Evolutionary conservation across 257 asterid genomes (phyloP).

Genomic region (Mitragyna speciosa): DNA sequence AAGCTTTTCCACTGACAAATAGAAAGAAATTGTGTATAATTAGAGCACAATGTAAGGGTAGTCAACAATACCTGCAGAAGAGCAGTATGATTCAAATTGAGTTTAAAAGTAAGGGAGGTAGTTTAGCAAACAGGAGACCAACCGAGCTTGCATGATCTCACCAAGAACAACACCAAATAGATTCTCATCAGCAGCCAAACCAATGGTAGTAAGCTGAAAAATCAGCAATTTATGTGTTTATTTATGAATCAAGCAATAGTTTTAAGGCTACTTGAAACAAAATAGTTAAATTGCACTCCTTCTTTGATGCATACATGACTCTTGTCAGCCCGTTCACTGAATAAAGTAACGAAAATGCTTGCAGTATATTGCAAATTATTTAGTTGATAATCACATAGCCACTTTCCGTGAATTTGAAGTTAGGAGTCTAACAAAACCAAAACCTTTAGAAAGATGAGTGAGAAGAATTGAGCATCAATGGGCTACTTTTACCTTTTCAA

Average conservation of each 20-base stretch:
- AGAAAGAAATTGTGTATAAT: background rate
- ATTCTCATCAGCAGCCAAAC: conserved; percentile 99
- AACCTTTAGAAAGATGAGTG: conserved; percentile 93
- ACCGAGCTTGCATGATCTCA: conserved; percentile 77
- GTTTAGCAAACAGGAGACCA: background rate
- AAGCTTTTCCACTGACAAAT: conserved; percentile 83
- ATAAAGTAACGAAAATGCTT: conserved; percentile 99
- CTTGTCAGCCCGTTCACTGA: conserved; percentile 99
- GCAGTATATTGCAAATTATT: conserved; percentile 21
- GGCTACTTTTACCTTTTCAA: conserved; percentile 75
- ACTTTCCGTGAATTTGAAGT: conserved; percentile 19
- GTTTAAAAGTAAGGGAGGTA: background rate
- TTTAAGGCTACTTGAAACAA: background rate
- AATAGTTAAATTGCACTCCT: background rate
- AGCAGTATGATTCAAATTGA: background rate
- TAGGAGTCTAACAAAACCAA: conserved; percentile 12
- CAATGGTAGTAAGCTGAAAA: conserved; percentile 89
- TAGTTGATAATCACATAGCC: conserved; percentile 15
- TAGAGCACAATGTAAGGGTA: background rate
- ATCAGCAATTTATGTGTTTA: background rate
- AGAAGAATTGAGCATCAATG: conserved; percentile 75
- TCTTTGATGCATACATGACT: conserved; percentile 64
- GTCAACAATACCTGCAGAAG: background rate
- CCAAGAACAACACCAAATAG: conserved; percentile 99
- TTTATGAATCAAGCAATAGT: background rate